A percentile compares a stretch with the other conserved stretches of the same genome.
These are phyloP conservation scores for Orychophragmus violaceus DNA, from an alignment of 345 rosid genomes.

Conservation along the genomic window DNA sequence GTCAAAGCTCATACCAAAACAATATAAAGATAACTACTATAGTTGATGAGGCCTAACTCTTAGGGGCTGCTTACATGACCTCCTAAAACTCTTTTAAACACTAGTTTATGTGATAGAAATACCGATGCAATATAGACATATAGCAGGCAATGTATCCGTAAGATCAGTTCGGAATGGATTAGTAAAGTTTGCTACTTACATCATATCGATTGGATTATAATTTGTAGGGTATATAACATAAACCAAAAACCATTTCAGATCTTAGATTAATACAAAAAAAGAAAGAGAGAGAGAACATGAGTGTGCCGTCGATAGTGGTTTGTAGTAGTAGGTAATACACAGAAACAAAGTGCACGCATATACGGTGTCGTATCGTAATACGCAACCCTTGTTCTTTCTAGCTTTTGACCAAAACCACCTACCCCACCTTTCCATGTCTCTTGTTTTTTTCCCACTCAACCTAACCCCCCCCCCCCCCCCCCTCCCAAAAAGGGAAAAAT, in stretches of 20 bases:
- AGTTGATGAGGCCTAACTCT: too few species aligned
- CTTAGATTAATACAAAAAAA: neutral
- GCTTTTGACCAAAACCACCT: slow-evolving; percentile 29
- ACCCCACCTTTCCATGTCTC: slow-evolving; percentile 10
- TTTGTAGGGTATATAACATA: neutral
- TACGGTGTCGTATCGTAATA: slow-evolving; percentile 42
- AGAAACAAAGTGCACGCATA: slow-evolving; percentile 32
- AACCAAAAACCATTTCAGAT: neutral
- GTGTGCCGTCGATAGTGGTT: slow-evolving; percentile 9
- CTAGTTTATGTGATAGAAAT: too few species aligned
- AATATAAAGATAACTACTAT: neutral
- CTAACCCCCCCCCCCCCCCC: too few species aligned
- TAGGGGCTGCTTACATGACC: too few species aligned
- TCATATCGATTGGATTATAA: neutral
- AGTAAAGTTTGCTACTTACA: neutral
- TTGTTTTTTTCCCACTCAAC: neutral
- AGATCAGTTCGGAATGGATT: too few species aligned
- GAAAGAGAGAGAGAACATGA: too few species aligned
- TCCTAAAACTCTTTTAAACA: too few species aligned
- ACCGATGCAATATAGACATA: too few species aligned
- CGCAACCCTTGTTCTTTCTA: slow-evolving; percentile 31
- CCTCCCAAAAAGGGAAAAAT: neutral
- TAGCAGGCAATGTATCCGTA: too few species aligned
- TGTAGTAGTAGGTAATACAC: slow-evolving; percentile 22
- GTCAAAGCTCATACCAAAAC: neutral